Evolutionary conservation across 805 yeast species (phyloP), one percentile per base, ranked within the genome.

Genomic region (Cyberlindnera samutprakarnensis): DNA sequence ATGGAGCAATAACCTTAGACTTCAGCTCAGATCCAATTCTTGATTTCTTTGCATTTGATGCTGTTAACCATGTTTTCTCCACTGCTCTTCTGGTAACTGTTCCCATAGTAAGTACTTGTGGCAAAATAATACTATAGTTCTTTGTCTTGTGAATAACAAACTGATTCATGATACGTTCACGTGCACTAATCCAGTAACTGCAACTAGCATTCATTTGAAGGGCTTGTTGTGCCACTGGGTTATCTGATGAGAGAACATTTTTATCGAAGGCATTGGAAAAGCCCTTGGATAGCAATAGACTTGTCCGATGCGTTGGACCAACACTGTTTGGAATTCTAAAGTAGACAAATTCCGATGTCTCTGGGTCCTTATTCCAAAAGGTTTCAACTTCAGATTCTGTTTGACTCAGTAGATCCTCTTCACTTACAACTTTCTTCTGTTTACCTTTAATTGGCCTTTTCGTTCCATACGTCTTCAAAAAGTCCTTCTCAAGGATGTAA

Each of bases 61-160:
- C 98, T 0, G 99, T 92, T 22, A 92, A 61, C 99, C 99, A 92
- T 0, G 96, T 86, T 40, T 85, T 86, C 52, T 92, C 99, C 2
- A 92, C 96, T 3, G 97, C 96, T 43, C 99, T 67, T 45, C 98
- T 66, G 0, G 99, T 92, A 7, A 92, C 78, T 0, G 99, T 94
- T 1, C 99, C 99, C 96, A 92, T 92, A 3, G 95, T 72, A 7
- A 85, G 68, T 26, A 90, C 66, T 31, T 75, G 73, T 1, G 99
- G 99, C 12, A 92, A 49, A 19, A 94, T 92, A 30, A 88, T 63
- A 10, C 43, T 32, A 10, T 50, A 40, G 6, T 43, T 36, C 6
- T 58, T 51, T 1, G 56, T 53, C 21, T 62, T 55, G 42, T 72
- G 78, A 2, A 92, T 88, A 7, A 90, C 90, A 68, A 88, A 83